These are phyloP conservation scores for Fusarium transvaalense DNA, from an alignment of 2,329 filamentous ascomycete species.

Conservation along the genomic window DNA sequence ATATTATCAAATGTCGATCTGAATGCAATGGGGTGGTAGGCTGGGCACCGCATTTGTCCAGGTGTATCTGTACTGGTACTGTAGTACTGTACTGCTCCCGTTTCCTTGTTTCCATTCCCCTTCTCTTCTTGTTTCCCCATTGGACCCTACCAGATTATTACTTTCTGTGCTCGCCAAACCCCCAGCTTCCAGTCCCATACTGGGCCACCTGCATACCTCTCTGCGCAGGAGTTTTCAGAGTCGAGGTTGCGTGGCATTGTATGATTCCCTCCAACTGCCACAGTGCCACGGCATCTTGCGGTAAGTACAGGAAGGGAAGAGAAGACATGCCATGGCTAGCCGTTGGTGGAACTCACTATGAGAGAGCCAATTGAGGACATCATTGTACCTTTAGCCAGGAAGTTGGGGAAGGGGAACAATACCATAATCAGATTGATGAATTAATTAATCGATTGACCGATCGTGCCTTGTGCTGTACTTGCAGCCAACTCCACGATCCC, in stretches of 20 bases:
- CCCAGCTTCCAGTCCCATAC: constrained; percentile 24
- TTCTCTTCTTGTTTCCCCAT: constrained; percentile 10
- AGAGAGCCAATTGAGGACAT: constrained; percentile 3
- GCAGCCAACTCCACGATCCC: constrained; percentile 15
- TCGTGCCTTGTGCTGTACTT: constrained; percentile 8
- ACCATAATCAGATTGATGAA: constrained; percentile 1
- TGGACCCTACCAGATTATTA: constrained; percentile 4
- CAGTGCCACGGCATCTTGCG: constrained; percentile 27
- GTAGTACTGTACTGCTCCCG: neutral
- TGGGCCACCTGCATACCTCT: constrained; percentile 20
- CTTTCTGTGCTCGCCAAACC: constrained; percentile 10
- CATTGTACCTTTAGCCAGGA: neutral
- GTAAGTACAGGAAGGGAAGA: neutral
- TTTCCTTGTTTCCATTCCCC: constrained; percentile 39
- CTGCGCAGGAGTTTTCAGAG: constrained; percentile 11
- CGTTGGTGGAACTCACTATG: constrained; percentile 29
- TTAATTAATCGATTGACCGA: constrained; percentile 6
- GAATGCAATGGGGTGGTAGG: constrained; percentile 9
- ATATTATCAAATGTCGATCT: constrained; percentile 18
- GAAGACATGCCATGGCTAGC: constrained; percentile 19
- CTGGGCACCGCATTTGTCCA: constrained; percentile 24
- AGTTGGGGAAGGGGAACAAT: neutral
- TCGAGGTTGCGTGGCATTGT: constrained; percentile 28
- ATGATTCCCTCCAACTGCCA: neutral
- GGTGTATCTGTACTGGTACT: neutral